Evolutionary conservation across 768 basidiomycete genomes (phyloP).

Genomic region (Dendrothele bispora): DNA sequence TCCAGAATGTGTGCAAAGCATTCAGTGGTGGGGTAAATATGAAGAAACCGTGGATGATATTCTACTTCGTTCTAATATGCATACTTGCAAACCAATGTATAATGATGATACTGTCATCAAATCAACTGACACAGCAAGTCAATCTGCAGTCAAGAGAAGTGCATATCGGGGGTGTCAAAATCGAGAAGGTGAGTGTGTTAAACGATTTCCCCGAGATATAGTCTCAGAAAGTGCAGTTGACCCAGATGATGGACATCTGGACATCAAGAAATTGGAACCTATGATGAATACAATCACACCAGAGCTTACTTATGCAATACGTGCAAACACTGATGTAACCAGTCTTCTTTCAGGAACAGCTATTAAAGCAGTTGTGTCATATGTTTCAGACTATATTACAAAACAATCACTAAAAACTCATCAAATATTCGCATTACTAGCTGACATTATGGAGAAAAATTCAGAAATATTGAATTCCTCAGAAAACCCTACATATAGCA

Average conservation of each 20-base stretch:
- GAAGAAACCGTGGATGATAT: too few species aligned
- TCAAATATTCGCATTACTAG: neutral
- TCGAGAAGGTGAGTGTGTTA: neutral
- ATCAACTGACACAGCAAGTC: too few species aligned
- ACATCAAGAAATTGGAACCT: conserved; percentile 5
- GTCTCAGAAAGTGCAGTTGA: neutral
- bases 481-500: neutral
- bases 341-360: conserved; percentile 13
- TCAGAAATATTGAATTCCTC: neutral
- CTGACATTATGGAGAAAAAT: neutral
- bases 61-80: too few species aligned
- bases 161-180: too few species aligned
- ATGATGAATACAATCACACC: conserved; percentile 1
- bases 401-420: conserved; percentile 11
- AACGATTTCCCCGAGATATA: neutral
- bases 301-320: neutral
- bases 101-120: neutral
- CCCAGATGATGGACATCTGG: neutral
- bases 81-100: too few species aligned
- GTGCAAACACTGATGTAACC: conserved; percentile 8
- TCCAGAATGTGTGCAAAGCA: neutral
- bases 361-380: conserved; percentile 12
- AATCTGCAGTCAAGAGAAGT: too few species aligned
- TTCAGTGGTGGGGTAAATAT: neutral
- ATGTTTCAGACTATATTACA: conserved; percentile 16